These are phyloP conservation scores for Orbilia quercus DNA, from an alignment of 2,329 filamentous ascomycete species.

Conservation along the genomic window DNA sequence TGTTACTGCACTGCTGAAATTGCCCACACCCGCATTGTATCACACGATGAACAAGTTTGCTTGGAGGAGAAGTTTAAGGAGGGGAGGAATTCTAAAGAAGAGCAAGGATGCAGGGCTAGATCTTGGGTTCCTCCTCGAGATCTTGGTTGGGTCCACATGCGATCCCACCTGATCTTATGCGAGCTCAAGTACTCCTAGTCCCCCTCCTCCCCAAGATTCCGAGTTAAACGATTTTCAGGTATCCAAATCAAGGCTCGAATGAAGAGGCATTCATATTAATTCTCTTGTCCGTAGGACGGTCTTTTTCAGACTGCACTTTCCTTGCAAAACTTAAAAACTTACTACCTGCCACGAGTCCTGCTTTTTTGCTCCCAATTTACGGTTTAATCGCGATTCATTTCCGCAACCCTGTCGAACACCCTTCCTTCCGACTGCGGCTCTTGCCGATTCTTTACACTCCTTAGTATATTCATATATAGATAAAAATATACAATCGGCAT, in stretches of 20 bases:
- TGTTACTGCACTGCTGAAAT: slow-evolving; percentile 8
- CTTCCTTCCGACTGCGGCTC: not conserved
- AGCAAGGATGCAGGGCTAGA: slow-evolving; percentile 46
- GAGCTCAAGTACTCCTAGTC: slow-evolving; percentile 32
- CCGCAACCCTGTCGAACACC: not conserved
- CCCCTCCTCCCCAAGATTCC: slow-evolving; percentile 41
- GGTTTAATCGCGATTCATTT: not conserved
- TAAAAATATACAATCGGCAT: not conserved
- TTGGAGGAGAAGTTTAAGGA: not conserved
- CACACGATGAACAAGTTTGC: slow-evolving; percentile 39
- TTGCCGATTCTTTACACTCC: not conserved
- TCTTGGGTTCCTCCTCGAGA: slow-evolving; percentile 35
- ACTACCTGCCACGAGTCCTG: slow-evolving; percentile 18
- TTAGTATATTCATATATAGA: not conserved
- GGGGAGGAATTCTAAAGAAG: slow-evolving; percentile 18
- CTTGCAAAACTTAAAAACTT: slow-evolving; percentile 19
- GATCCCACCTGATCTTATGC: slow-evolving; percentile 38
- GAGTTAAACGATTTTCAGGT: slow-evolving; percentile 56
- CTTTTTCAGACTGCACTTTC: slow-evolving; percentile 26
- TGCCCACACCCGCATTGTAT: slow-evolving; percentile 30
- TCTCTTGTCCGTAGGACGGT: slow-evolving; percentile 12
- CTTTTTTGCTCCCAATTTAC: slow-evolving; percentile 12
- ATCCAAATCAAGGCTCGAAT: slow-evolving; percentile 26
- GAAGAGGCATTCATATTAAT: slow-evolving; percentile 34
- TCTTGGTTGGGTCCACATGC: slow-evolving; percentile 45